phyloP scores from a whole-genome alignment of 2,329 filamentous ascomycete species.

The Oidium heveae region DNA sequence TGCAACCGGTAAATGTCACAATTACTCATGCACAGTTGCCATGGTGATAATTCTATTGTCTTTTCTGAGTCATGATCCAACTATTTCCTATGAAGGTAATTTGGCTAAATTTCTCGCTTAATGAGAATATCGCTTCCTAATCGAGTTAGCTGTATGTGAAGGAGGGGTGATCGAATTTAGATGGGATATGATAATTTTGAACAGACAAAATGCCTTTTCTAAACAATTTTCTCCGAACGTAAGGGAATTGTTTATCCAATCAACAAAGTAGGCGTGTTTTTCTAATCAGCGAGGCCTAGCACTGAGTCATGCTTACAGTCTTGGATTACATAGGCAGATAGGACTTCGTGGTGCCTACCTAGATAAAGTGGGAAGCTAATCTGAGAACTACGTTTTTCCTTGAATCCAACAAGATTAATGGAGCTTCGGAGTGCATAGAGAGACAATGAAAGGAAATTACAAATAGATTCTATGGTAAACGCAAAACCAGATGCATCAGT shows the following conservation, averaged over 20 bases:
- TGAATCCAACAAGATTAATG: neutral
- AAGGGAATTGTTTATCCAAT: neutral
- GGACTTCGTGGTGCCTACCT: neutral
- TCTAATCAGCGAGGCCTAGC: neutral
- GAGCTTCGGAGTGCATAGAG: neutral
- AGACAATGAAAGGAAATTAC: neutral
- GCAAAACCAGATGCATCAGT: too few species aligned
- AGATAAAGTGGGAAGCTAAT: neutral
- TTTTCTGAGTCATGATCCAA: too few species aligned
- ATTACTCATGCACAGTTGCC: too few species aligned
- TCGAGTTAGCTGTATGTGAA: too few species aligned
- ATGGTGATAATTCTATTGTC: too few species aligned
- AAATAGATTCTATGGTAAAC: too few species aligned
- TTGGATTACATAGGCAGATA: neutral
- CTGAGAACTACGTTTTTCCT: neutral
- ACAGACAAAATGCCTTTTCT: neutral
- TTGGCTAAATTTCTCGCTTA: too few species aligned
- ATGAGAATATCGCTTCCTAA: too few species aligned
- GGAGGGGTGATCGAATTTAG: neutral
- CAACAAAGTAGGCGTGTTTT: neutral
- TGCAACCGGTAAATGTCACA: too few species aligned
- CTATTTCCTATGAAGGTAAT: too few species aligned
- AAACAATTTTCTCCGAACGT: neutral
- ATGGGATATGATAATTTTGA: neutral
- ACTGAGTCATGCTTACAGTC: neutral